Conservation (phyloP, 345 rosid species). For the Dipteronia sinensis region DNA sequence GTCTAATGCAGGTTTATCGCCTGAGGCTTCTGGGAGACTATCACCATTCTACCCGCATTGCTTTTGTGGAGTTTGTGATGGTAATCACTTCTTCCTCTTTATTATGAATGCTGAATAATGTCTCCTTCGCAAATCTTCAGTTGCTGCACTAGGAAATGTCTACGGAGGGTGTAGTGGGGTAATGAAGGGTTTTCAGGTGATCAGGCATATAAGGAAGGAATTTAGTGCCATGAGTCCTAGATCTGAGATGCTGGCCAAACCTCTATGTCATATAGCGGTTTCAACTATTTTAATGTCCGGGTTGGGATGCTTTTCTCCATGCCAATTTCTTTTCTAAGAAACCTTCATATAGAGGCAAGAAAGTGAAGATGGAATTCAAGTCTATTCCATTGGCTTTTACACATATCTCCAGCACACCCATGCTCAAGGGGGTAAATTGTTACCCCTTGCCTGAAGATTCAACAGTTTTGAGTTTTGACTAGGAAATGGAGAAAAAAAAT, state of each 20-base stretch:
- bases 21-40: slow-evolving; percentile 82
- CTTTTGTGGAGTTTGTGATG: slow-evolving; percentile 81
- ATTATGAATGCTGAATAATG: not conserved
- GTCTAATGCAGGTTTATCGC: slow-evolving; percentile 59
- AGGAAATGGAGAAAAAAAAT: not conserved
- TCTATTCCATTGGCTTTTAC: not conserved
- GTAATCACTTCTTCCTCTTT: slow-evolving; percentile 38
- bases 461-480: not conserved
- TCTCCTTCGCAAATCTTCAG: not conserved
- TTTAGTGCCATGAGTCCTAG: not conserved
- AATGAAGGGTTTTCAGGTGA: slow-evolving; percentile 7
- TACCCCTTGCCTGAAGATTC: not conserved
- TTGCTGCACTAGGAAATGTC: not conserved
- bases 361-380: not conserved
- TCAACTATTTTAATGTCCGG: not conserved
- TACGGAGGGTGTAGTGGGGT: not conserved
- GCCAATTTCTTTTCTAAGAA: not conserved
- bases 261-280: not conserved
- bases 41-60: slow-evolving; percentile 83
- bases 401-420: not conserved
- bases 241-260: not conserved
- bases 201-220: not conserved
- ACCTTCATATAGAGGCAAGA: not conserved
- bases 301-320: not conserved
- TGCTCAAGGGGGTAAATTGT: not conserved